phyloP scores from a whole-genome alignment of 805 yeast genomes.

The Ogataea nakhonphanomensis region DNA sequence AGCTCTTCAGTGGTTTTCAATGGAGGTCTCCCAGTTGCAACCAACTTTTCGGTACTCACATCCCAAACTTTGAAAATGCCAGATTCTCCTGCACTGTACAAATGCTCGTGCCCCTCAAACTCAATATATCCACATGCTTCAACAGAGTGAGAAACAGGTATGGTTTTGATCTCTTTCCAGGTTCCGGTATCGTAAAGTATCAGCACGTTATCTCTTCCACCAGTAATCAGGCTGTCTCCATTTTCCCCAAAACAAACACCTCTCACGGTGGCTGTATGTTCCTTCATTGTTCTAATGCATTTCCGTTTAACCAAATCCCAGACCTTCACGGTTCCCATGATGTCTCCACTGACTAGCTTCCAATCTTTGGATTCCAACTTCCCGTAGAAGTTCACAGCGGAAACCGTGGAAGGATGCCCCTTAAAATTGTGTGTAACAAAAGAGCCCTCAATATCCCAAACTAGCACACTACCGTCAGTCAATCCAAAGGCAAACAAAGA shows the following conservation, averaged over 20 bases:
- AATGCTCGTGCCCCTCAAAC: slow-evolving; percentile 32
- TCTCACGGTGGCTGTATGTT: slow-evolving; percentile 83
- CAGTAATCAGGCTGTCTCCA: slow-evolving; percentile 62
- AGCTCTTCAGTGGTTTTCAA: slow-evolving; percentile 67
- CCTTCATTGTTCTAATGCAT: slow-evolving; percentile 56
- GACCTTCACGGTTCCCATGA: slow-evolving; percentile 51
- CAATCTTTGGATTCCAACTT: slow-evolving; percentile 64
- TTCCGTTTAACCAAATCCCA: slow-evolving; percentile 75
- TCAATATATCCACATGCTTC: slow-evolving; percentile 63
- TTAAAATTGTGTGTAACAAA: slow-evolving; percentile 84
- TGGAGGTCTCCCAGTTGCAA: slow-evolving; percentile 47
- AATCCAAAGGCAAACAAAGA: slow-evolving; percentile 91
- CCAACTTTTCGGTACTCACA: slow-evolving; percentile 42
- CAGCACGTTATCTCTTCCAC: slow-evolving; percentile 85
- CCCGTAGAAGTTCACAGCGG: slow-evolving; percentile 73
- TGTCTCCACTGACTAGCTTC: slow-evolving; percentile 73
- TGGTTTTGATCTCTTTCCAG: slow-evolving; percentile 57
- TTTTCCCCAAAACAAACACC: slow-evolving; percentile 63
- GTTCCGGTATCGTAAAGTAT: slow-evolving; percentile 53
- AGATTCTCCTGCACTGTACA: slow-evolving; percentile 78
- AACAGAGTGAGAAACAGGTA: slow-evolving; percentile 70
- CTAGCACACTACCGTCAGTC: slow-evolving; percentile 87
- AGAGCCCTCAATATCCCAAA: slow-evolving; percentile 89
- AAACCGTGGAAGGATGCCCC: slow-evolving; percentile 90
- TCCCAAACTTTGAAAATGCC: slow-evolving; percentile 70